phyloP scores from a whole-genome alignment of 208 protist genomes.

The Trypanosoma lewisi region DNA sequence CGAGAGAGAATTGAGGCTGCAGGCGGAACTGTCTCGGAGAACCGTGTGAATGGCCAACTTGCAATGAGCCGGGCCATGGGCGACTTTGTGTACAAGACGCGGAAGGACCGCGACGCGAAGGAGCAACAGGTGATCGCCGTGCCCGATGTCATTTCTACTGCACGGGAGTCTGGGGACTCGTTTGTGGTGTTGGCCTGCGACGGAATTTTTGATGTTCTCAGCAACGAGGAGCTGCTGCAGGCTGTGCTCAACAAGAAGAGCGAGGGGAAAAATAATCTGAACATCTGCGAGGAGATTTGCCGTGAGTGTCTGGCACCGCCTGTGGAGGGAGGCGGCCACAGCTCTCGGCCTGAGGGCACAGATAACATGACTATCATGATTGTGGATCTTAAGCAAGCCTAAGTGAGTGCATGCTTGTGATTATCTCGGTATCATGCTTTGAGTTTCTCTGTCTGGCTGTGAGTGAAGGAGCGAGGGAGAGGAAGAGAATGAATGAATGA shows the following conservation, averaged over 20 bases:
- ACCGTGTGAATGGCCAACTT: constrained; percentile 93
- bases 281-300: constrained; percentile 74
- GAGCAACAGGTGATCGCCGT: constrained; percentile 81
- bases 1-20: constrained; percentile 78
- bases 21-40: constrained; percentile 86
- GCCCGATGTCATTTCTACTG: constrained; percentile 53
- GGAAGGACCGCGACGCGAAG: constrained; percentile 29
- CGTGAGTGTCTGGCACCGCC: constrained; percentile 64
- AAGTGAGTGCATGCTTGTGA: neutral
- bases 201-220: constrained; percentile 88
- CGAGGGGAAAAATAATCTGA: constrained; percentile 37
- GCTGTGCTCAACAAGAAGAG: constrained; percentile 36
- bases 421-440: too few relatives aligned
- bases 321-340: constrained; percentile 28
- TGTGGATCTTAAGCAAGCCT: constrained; percentile 33
- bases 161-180: constrained; percentile 41
- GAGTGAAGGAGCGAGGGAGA: neutral
- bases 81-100: constrained; percentile 91
- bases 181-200: constrained; percentile 88
- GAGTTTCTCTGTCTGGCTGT: too few relatives aligned
- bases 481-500: too few relatives aligned
- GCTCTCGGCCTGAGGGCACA: constrained; percentile 56
- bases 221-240: constrained; percentile 75
- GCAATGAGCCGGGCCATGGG: constrained; percentile 94
- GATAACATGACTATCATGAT: constrained; percentile 93